Conservation (phyloP, 2,329 filamentous ascomycete genomes). For the Fusarium azukiicola region DNA sequence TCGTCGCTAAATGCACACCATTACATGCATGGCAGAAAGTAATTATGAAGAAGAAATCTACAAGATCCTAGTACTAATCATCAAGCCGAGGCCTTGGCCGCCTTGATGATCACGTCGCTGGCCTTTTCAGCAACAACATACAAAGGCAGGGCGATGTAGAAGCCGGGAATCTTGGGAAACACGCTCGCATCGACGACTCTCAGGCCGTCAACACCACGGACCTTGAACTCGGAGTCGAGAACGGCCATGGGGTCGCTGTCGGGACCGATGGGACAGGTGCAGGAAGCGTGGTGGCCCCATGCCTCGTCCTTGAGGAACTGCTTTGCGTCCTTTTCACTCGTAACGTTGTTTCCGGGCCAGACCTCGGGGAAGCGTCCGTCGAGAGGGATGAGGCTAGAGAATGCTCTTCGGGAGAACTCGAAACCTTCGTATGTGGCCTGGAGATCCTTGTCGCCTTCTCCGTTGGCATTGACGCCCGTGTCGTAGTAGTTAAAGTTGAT, state of each 20-base stretch:
- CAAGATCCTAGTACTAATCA: not conserved
- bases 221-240: conserved; percentile 74
- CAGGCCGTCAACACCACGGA: conserved; percentile 75
- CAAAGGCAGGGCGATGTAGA: conserved; percentile 44
- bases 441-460: conserved; percentile 69
- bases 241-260: conserved; percentile 63
- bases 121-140: conserved; percentile 79
- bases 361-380: conserved; percentile 44
- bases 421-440: conserved; percentile 79
- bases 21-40: not conserved
- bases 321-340: conserved; percentile 57
- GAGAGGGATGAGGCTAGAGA: conserved; percentile 42
- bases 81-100: conserved; percentile 27
- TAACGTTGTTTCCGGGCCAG: conserved; percentile 63
- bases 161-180: conserved; percentile 62
- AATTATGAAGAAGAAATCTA: not conserved
- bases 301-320: conserved; percentile 56
- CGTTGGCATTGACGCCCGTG: conserved; percentile 70
- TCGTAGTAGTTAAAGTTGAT: conserved; percentile 83
- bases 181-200: conserved; percentile 82
- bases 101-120: conserved; percentile 57
- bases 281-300: conserved; percentile 61
- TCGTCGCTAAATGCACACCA: not conserved
- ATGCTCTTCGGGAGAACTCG: conserved; percentile 70
- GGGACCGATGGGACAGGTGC: conserved; percentile 57